Percentiles rank a stretch among this genome's conserved stretches.
phyloP scores from a whole-genome alignment of 208 protist species.

The Trypanosoma rangeli region DNA sequence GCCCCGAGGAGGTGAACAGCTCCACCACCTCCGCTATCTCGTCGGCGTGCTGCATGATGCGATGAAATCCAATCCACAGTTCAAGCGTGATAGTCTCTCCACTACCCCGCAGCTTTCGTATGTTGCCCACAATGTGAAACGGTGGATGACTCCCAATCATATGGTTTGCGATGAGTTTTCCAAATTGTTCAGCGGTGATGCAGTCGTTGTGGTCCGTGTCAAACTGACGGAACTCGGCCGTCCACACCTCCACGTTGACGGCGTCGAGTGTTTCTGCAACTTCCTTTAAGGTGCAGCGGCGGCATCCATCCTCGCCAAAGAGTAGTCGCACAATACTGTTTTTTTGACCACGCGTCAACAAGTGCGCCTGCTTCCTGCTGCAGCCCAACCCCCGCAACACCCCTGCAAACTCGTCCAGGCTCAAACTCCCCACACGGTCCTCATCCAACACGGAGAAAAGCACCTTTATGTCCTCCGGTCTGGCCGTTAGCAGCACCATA shows the following conservation, averaged over 20 bases:
- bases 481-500: constrained; percentile 74
- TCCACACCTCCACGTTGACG: constrained; percentile 76
- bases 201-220: constrained; percentile 45
- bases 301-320: constrained; percentile 48
- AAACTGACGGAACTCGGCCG: constrained; percentile 77
- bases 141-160: constrained; percentile 84
- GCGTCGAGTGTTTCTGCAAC: constrained; percentile 47
- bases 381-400: constrained; percentile 69
- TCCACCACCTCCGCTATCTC: constrained; percentile 56
- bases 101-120: constrained; percentile 59
- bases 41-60: constrained; percentile 60
- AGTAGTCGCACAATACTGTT: constrained; percentile 63
- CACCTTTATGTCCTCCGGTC: constrained; percentile 44
- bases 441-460: constrained; percentile 71
- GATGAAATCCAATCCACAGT: constrained; percentile 79
- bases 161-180: constrained; percentile 71
- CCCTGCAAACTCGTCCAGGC: constrained; percentile 68
- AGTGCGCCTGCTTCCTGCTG: constrained; percentile 32
- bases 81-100: constrained; percentile 45
- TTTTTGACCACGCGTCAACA: constrained; percentile 36
- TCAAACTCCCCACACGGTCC: constrained; percentile 48
- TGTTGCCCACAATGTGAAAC: constrained; percentile 80
- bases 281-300: constrained; percentile 49
- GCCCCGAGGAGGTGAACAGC: constrained; percentile 59
- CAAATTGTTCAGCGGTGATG: constrained; percentile 77